Evolutionary conservation across 1,284 basidiomycete genomes (phyloP).

Genomic region (Volvariella surrecta): DNA sequence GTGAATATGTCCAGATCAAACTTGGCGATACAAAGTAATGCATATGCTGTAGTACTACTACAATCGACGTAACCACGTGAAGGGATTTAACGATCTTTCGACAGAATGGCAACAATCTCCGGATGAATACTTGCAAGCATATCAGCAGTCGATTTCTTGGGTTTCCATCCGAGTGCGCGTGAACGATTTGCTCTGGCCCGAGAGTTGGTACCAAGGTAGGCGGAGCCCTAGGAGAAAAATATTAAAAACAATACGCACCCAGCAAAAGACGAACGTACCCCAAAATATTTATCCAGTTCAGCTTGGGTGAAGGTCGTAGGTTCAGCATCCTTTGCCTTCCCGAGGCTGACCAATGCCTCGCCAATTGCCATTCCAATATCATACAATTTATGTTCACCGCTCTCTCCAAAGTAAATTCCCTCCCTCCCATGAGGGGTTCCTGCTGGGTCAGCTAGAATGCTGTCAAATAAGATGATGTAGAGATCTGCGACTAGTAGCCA

Average conservation of each 20-base stretch:
- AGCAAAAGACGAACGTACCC: constrained; percentile 13
- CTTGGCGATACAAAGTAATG: too few relatives aligned
- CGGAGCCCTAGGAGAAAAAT: constrained; percentile 18
- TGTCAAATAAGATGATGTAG: constrained; percentile 31
- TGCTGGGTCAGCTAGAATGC: constrained; percentile 22
- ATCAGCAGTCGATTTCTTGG: constrained; percentile 34
- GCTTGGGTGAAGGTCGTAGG: constrained; percentile 30
- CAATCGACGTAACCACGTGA: too few relatives aligned
- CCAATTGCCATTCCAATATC: constrained; percentile 19
- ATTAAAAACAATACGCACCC: not conserved
- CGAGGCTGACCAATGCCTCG: constrained; percentile 18
- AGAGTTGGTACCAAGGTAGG: constrained; percentile 44
- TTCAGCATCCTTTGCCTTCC: constrained; percentile 18
- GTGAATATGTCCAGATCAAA: too few relatives aligned
- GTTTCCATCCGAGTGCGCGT: constrained; percentile 49
- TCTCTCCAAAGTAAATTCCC: constrained; percentile 43
- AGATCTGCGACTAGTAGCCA: constrained; percentile 27
- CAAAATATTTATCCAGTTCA: constrained; percentile 27
- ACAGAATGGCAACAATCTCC: constrained; percentile 26
- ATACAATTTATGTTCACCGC: constrained; percentile 32
- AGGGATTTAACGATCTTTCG: not conserved
- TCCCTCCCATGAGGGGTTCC: constrained; percentile 33
- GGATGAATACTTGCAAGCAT: constrained; percentile 34
- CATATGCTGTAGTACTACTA: too few relatives aligned
- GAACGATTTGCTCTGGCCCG: constrained; percentile 40